A percentile compares a stretch with the other conserved stretches of the same genome.
Conservation (phyloP, 2,329 filamentous ascomycete species). For the Chrysosporium keratinophilum region DNA sequence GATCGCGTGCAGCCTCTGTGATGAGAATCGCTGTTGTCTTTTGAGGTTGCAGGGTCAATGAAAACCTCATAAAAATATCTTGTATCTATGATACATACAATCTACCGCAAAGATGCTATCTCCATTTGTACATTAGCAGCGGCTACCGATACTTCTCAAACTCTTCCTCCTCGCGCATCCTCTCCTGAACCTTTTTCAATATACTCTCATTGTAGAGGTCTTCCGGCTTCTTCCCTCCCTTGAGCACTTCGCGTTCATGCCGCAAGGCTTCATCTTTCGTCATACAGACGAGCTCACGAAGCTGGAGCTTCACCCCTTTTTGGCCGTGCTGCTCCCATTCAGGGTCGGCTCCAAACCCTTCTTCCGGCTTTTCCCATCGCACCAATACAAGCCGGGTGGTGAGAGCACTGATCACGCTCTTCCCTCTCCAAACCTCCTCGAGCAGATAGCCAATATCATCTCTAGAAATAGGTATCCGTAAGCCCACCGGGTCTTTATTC, state of each 20-base stretch:
- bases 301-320: slow-evolving; percentile 57
- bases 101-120: too few relatives aligned
- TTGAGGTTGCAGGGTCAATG: too few relatives aligned
- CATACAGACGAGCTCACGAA: slow-evolving; percentile 75
- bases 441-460: slow-evolving; percentile 79
- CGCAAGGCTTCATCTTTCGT: slow-evolving; percentile 77
- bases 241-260: slow-evolving; percentile 72
- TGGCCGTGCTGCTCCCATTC: slow-evolving; percentile 55
- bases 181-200: slow-evolving; percentile 55
- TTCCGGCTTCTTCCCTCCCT: slow-evolving; percentile 54
- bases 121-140: too few relatives aligned
- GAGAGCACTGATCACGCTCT: slow-evolving; percentile 72
- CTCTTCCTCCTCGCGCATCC: slow-evolving; percentile 55
- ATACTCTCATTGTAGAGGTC: slow-evolving; percentile 64
- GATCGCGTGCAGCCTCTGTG: too few relatives aligned
- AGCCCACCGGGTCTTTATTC: slow-evolving; percentile 50
- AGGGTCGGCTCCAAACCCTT: slow-evolving; percentile 51
- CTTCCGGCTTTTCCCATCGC: slow-evolving; percentile 61
- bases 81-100: slow-evolving; percentile 19
- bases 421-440: slow-evolving; percentile 78
- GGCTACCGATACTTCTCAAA: slow-evolving; percentile 41
- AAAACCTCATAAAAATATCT: slow-evolving; percentile 3
- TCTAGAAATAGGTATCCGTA: slow-evolving; percentile 67
- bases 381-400: slow-evolving; percentile 68
- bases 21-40: too few relatives aligned